Percentiles rank a stretch among this genome's conserved stretches.
These are phyloP conservation scores for Sarocladiaceae sp. DNA, from an alignment of 2,329 filamentous ascomycete species.

Conservation along the genomic window DNA sequence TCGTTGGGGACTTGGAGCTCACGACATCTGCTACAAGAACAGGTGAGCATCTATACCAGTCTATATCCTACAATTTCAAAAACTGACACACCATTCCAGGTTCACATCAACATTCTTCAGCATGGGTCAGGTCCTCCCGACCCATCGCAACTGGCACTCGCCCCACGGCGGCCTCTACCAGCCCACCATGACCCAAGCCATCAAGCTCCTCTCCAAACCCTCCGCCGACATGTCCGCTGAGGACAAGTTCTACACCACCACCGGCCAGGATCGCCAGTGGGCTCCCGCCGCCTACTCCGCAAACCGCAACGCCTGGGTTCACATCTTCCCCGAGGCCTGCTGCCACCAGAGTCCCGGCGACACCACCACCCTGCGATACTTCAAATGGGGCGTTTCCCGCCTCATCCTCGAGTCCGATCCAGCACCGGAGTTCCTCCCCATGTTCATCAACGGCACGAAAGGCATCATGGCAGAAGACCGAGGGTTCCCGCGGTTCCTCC, in stretches of 20 bases:
- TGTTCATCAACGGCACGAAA: conserved; percentile 90
- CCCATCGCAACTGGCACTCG: conserved; percentile 75
- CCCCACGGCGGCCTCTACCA: conserved; percentile 80
- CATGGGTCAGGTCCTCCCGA: conserved; percentile 83
- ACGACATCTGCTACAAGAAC: conserved; percentile 92
- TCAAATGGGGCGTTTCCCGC: conserved; percentile 94
- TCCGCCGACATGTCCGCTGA: conserved; percentile 43
- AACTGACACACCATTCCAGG: conserved; percentile 33
- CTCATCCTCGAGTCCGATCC: conserved; percentile 86
- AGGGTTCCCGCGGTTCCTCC: conserved; percentile 71
- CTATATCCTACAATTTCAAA: not conserved
- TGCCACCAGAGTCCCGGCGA: conserved; percentile 74
- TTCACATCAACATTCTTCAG: conserved; percentile 73
- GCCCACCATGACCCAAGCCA: conserved; percentile 77
- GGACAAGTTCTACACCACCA: conserved; percentile 56
- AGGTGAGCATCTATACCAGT: conserved; percentile 45
- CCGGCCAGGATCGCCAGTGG: conserved; percentile 57
- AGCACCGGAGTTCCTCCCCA: conserved; percentile 81
- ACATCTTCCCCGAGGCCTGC: conserved; percentile 93
- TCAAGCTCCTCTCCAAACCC: conserved; percentile 66
- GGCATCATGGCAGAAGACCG: conserved; percentile 82
- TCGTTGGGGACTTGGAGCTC: conserved; percentile 84
- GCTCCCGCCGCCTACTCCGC: conserved; percentile 65
- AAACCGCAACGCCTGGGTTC: conserved; percentile 77
- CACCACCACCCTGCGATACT: conserved; percentile 74